These are phyloP conservation scores for Penicillium decumbens DNA, from an alignment of 2,329 filamentous ascomycete species.

Conservation along the genomic window DNA sequence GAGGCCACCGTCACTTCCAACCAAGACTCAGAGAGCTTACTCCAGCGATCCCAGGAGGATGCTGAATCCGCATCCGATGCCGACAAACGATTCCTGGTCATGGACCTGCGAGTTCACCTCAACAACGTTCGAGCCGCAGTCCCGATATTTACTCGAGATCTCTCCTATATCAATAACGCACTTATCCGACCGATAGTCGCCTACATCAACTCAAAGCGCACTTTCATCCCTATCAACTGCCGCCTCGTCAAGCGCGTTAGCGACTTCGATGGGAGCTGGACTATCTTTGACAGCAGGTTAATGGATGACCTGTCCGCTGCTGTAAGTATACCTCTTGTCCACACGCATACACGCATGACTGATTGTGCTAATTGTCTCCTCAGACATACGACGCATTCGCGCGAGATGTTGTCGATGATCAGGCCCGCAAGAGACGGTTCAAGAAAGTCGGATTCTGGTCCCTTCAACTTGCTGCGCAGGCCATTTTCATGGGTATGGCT, in stretches of 20 bases:
- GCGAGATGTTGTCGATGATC: conserved; percentile 81
- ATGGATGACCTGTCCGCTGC: conserved; percentile 92
- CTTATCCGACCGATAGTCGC: conserved; percentile 93
- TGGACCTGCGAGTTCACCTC: conserved; percentile 90
- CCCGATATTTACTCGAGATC: conserved; percentile 82
- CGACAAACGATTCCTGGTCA: conserved; percentile 76
- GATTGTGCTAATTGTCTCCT: conserved; percentile 6
- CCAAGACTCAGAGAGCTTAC: conserved; percentile 46
- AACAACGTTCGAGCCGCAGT: conserved; percentile 93
- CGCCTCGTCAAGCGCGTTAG: conserved; percentile 82
- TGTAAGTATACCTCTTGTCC: conserved; percentile 37
- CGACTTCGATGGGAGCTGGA: conserved; percentile 96
- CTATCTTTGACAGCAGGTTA: conserved; percentile 84
- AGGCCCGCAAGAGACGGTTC: conserved; percentile 77
- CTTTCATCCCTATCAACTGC: conserved; percentile 93
- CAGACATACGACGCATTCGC: conserved; percentile 90
- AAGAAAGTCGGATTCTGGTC: conserved; percentile 98
- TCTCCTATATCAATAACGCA: conserved; percentile 94
- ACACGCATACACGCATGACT: neutral
- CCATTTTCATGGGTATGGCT: conserved; percentile 89
- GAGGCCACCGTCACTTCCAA: conserved; percentile 86
- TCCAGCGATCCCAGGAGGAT: conserved; percentile 19
- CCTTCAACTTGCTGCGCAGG: conserved; percentile 83
- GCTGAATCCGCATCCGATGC: conserved; percentile 27
- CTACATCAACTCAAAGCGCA: conserved; percentile 92